These are phyloP conservation scores for Termitomyces heimii DNA, from an alignment of 768 basidiomycete species.

Conservation along the genomic window DNA sequence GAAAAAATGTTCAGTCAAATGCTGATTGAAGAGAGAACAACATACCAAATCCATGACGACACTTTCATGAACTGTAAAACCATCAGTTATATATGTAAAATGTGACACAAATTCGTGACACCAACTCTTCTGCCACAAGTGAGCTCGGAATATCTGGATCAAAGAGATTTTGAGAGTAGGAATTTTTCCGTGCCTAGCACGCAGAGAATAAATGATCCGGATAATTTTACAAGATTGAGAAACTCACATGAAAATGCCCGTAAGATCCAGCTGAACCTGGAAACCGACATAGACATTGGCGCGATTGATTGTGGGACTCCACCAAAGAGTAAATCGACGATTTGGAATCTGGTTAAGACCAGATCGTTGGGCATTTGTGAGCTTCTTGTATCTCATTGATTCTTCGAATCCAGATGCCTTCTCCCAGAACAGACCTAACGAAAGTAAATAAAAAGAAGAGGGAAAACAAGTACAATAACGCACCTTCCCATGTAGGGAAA, in stretches of 20 bases:
- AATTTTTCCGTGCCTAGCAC: constrained; percentile 88
- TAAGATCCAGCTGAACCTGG: constrained; percentile 98
- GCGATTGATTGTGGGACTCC: constrained; percentile 98
- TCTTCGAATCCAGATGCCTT: constrained; percentile 97
- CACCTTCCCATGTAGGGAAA: constrained; percentile 96
- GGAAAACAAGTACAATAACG: constrained; percentile 7
- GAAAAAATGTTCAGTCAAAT: not conserved
- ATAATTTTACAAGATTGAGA: not conserved
- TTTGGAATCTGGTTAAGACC: constrained; percentile 98
- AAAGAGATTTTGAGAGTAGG: constrained; percentile 97
- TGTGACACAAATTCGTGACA: constrained; percentile 22
- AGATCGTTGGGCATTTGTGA: constrained; percentile 97
- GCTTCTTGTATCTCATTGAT: constrained; percentile 92
- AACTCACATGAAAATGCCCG: constrained; percentile 86
- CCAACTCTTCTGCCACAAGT: constrained; percentile 99
- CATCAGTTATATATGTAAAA: constrained; percentile 3
- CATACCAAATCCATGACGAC: constrained; percentile 86
- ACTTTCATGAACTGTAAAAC: constrained; percentile 71
- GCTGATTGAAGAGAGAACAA: not conserved
- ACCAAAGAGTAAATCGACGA: constrained; percentile 98
- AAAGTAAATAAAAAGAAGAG: not conserved
- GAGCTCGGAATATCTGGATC: constrained; percentile 99
- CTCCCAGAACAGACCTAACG: constrained; percentile 89
- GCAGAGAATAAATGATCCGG: not conserved
- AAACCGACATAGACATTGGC: constrained; percentile 99